Conservation (phyloP, 2,329 filamentous ascomycete species). For the Capronia epimyces region DNA sequence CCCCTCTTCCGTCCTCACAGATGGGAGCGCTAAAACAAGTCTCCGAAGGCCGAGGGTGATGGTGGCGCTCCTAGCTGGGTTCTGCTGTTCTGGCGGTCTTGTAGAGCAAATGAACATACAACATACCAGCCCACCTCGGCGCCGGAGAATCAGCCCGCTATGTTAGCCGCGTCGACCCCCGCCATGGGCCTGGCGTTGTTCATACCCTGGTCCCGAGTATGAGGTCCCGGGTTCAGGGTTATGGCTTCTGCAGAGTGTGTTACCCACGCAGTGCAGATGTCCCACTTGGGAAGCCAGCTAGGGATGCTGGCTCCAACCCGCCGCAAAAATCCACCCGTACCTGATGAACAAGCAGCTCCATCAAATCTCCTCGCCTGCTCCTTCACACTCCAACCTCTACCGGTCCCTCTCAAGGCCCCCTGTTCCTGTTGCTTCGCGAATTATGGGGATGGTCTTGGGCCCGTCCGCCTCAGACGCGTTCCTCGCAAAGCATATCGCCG, state of each 20-base stretch:
- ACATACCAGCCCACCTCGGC: conserved; percentile 13
- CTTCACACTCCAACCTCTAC: conserved; percentile 22
- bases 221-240: conserved; percentile 20
- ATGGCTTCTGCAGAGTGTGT: too few relatives aligned
- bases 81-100: background rate
- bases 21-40: background rate
- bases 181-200: conserved; percentile 3
- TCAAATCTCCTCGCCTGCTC: conserved; percentile 26
- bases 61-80: background rate
- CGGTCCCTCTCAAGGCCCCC: conserved; percentile 13
- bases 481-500: conserved; percentile 12
- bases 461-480: conserved; percentile 24
- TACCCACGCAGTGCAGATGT: conserved; percentile 14
- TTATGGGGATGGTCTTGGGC: conserved; percentile 16
- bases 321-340: conserved; percentile 18
- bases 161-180: conserved; percentile 6
- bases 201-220: conserved; percentile 19
- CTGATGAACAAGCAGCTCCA: conserved; percentile 18
- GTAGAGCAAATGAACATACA: background rate
- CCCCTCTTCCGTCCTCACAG: background rate
- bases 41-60: background rate
- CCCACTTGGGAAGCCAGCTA: conserved; percentile 10
- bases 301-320: conserved; percentile 4
- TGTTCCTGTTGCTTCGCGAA: conserved; percentile 13
- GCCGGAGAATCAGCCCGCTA: conserved; percentile 14